phyloP scores from a whole-genome alignment of 106 monocot genomes.

The Chionographis japonica region DNA sequence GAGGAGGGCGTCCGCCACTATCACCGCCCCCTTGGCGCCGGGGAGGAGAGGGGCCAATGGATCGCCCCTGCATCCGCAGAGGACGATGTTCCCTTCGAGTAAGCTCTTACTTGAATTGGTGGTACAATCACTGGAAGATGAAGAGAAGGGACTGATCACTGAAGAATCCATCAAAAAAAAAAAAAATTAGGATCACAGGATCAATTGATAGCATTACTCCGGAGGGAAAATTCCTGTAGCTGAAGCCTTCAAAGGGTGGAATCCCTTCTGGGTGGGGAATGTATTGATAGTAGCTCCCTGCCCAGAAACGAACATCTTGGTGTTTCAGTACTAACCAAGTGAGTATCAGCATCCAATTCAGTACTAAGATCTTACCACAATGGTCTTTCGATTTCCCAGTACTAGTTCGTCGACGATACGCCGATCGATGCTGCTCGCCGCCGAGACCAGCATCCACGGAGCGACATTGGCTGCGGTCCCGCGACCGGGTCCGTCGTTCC shows the following conservation, averaged over 20 bases:
- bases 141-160: too few species aligned
- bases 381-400: not conserved
- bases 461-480: not conserved
- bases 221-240: too few species aligned
- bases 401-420: not conserved
- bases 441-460: not conserved
- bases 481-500: not conserved
- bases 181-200: too few species aligned
- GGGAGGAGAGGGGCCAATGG: constrained; percentile 8
- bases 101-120: not conserved
- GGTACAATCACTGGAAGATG: too few species aligned
- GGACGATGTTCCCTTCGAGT: constrained; percentile 23
- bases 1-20: not conserved
- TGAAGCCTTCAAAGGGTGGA: too few species aligned
- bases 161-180: too few species aligned
- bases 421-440: constrained; percentile 1
- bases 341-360: not conserved
- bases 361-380: not conserved
- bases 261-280: too few species aligned
- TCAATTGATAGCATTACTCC: too few species aligned
- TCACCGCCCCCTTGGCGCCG: constrained; percentile 20
- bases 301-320: too few species aligned
- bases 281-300: too few species aligned
- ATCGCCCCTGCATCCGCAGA: constrained; percentile 2
- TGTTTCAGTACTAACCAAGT: not conserved